A percentile compares a stretch with the other conserved stretches of the same genome.
phyloP scores from a whole-genome alignment of 2,329 filamentous ascomycete species.

The Aspergillus sp. region DNA sequence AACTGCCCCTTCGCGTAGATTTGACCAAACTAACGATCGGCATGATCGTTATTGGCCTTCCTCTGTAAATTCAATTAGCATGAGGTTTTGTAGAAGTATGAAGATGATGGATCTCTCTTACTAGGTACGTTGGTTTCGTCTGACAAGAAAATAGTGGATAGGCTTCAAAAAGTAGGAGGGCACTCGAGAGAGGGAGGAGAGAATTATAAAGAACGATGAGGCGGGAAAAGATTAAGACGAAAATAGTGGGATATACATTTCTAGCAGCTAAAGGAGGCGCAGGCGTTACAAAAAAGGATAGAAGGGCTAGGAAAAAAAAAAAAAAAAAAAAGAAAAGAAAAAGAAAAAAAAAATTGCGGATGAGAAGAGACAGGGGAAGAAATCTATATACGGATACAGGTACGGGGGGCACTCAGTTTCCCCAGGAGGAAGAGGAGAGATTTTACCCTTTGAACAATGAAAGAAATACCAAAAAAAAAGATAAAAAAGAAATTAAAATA shows the following conservation, averaged over 20 bases:
- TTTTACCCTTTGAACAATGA: no score
- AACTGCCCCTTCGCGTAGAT: constrained; percentile 36
- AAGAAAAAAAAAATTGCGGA: background rate
- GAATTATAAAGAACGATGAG: constrained; percentile 8
- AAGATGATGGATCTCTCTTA: background rate
- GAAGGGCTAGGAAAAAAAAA: background rate
- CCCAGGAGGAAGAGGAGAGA: background rate
- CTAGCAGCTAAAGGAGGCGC: background rate
- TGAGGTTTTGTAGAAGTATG: no score
- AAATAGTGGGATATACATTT: background rate
- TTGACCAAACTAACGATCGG: constrained; percentile 36
- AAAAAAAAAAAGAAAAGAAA: background rate
- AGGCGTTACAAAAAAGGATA: background rate
- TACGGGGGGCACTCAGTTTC: no score
- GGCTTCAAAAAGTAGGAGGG: background rate
- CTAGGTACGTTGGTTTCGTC: background rate
- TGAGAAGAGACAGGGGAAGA: no score
- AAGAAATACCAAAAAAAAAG: background rate
- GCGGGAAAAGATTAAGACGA: background rate
- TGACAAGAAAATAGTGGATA: no score
- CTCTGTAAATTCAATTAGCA: background rate
- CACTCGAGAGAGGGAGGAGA: background rate
- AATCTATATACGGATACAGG: no score
- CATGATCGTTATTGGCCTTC: constrained; percentile 25
- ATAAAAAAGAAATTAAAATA: constrained; percentile 1